phyloP scores from a whole-genome alignment of 2,329 filamentous ascomycete species.

The Sclerotinia borealis region DNA sequence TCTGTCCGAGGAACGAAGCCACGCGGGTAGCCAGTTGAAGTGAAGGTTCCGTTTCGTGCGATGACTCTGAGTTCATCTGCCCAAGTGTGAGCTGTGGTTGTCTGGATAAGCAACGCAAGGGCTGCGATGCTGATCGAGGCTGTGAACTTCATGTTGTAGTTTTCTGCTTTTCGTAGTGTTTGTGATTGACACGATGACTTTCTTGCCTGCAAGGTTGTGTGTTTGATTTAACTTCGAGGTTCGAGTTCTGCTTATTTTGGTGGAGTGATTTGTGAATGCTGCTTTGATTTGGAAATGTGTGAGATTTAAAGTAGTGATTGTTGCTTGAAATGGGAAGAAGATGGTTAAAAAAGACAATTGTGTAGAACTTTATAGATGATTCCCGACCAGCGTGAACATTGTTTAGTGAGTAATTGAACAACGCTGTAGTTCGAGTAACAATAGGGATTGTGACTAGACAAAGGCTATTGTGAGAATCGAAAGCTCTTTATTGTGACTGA shows the following conservation, averaged over 20 bases:
- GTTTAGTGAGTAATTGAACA: conserved; percentile 18
- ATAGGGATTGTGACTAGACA: conserved; percentile 5
- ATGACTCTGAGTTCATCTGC: conserved; percentile 70
- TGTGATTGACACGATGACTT: not conserved
- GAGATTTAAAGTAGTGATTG: not conserved
- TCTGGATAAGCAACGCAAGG: conserved; percentile 19
- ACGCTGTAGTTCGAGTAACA: conserved; percentile 18
- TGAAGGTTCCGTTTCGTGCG: conserved; percentile 65
- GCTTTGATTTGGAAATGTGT: not conserved
- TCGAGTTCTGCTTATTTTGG: not conserved
- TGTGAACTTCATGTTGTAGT: conserved; percentile 9
- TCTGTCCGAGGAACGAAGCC: conserved; percentile 53
- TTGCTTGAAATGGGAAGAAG: not conserved
- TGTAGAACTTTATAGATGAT: conserved; percentile 12
- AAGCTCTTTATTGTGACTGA: not conserved
- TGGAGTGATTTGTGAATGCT: not conserved
- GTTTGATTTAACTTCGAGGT: conserved; percentile 4
- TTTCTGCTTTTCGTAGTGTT: conserved; percentile 7
- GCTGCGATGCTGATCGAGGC: conserved; percentile 12
- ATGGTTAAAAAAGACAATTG: not conserved
- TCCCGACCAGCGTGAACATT: conserved; percentile 23
- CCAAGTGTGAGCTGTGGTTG: conserved; percentile 51
- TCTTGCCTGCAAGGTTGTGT: conserved; percentile 20
- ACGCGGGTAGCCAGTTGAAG: conserved; percentile 70
- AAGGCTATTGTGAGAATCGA: not conserved